Evolutionary conservation across 495 filamentous ascomycete genomes (phyloP), one percentile per base, ranked within the genome.

Genomic region (Umbilicaria muhlenbergii): DNA sequence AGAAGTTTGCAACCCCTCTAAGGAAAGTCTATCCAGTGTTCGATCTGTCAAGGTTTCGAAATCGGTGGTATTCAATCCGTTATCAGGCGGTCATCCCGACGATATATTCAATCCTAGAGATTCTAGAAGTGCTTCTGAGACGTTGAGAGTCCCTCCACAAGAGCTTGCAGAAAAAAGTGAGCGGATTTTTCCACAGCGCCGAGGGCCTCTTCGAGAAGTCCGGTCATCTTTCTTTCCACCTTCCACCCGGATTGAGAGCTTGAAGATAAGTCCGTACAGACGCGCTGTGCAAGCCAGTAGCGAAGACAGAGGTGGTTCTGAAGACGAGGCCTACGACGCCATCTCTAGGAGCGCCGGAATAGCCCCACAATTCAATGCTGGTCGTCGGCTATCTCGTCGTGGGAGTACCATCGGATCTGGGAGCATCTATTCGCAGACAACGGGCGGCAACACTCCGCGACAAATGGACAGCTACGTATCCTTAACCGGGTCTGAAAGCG

Each of bases 351-450:
- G 31, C 7, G 39, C 38, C 14, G 36, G 33, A 15, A 35, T 38
- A 33, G 21, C 16, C 16, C 24, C 14, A n/a, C 4, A 32, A 11
- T 19, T 33, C 19, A 19, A 40, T 34, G 41, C 18, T 31, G 18
- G 12, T 36, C n/a, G 46, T 7, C 15, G 31, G 32, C 18, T 32
- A 28, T 40, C 45, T 38, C 40, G 42, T 18, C 43, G 35, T 34
- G 19, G 34, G 24, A 47, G 50, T 35, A 5, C 45, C 18, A 35
- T 43, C 49, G n/a, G 53, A 55, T 66, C 68, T 14, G 66, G 67
- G 3, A 78, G 74, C 43, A 43, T 75, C 2, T 78, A 78, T 58
- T 78, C 74, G 12, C 62, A 72, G 47, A 68, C 67, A 8, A 70
- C 68, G 21, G 65, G 65, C 43, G 71, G 67, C 17, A 49, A 64